Evolutionary conservation across 352 stramenopile species (phyloP), one percentile per base, ranked within the genome.

Genomic region (Pythium brassicae): DNA sequence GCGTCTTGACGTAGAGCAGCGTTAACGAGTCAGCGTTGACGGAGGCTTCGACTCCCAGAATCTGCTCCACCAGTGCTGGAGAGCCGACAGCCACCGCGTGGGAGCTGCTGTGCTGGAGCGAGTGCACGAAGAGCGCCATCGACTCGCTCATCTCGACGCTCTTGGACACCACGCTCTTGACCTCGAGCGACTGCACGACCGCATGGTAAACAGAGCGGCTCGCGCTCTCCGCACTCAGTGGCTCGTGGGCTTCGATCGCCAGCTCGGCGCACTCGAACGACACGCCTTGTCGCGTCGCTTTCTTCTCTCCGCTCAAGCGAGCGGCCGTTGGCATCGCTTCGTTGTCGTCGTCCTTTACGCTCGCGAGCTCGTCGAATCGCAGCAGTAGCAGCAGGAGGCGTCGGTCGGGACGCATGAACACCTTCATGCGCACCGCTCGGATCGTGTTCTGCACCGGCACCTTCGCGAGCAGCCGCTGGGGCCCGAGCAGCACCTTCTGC

Each of bases 361-460:
- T 83, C 5, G 62, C 39, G 6, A 88, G 63, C 27, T 83, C 69
- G 20, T 88, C 74, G 10, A 88, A 59, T 4, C 65, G 72, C 23
- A 83, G 45, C 34, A 80, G 61, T 5, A 88, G 42, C 7, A 86
- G 55, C 19, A 88, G 11, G 26, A 88, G 55, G n/a, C 66, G 71
- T 22, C 61, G 69, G 11, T 66, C 50, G 11, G 71, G 66, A 14
- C 50, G 57, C 50, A 72, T 61, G 46, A 54, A 67, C n/a, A 80
- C 34, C 5, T 53, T 50, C 39, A 78, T 55, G 1, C 66, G 29
- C 6, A 1, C 37, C 25, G 62, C 59, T 40, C n/a, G 49, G 20
- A 72, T 50, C 0, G 32, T 60, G 15, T 11, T 69, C 45, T 55
- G 61, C 10, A 57, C 35, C 11, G 50, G 47, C 6, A 46, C 32